phyloP scores from a whole-genome alignment of 495 filamentous ascomycete species.

The Aspergillus baeticus region DNA sequence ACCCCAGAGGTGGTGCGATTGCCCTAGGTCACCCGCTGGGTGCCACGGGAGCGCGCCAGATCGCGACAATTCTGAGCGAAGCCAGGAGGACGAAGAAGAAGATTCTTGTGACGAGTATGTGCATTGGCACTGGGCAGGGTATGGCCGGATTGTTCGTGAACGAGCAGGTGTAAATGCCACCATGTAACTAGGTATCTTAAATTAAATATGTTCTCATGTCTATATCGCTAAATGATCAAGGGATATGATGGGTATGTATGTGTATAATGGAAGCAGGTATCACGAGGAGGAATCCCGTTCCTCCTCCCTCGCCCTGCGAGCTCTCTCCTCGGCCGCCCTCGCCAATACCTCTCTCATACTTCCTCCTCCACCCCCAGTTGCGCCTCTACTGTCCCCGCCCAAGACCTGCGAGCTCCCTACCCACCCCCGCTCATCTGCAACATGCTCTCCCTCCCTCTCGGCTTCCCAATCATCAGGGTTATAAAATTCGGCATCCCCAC shows the following conservation, averaged over 20 bases:
- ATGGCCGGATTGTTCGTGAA: conserved; percentile 88
- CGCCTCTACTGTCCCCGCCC: conserved; percentile 48
- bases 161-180: conserved; percentile 54
- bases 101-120: conserved; percentile 83
- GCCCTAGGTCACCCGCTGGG: conserved; percentile 76
- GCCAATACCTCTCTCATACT: conserved; percentile 72
- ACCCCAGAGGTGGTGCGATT: conserved; percentile 74
- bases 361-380: conserved; percentile 26
- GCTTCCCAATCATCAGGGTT: conserved; percentile 57
- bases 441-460: conserved; percentile 47
- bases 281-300: conserved; percentile 13
- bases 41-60: conserved; percentile 75
- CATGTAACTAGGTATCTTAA: not conserved
- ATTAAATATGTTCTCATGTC: not conserved
- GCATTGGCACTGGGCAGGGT: conserved; percentile 78
- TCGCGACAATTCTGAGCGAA: conserved; percentile 82
- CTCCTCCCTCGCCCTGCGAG: conserved; percentile 51
- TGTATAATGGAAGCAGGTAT: not conserved
- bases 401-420: conserved; percentile 83
- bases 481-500: conserved; percentile 58
- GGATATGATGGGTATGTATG: not conserved
- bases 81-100: conserved; percentile 75
- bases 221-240: not conserved
- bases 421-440: conserved; percentile 81
- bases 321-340: conserved; percentile 70